Evolutionary conservation across 495 filamentous ascomycete genomes (phyloP).

Genomic region (Opeltia flavorubescens): DNA sequence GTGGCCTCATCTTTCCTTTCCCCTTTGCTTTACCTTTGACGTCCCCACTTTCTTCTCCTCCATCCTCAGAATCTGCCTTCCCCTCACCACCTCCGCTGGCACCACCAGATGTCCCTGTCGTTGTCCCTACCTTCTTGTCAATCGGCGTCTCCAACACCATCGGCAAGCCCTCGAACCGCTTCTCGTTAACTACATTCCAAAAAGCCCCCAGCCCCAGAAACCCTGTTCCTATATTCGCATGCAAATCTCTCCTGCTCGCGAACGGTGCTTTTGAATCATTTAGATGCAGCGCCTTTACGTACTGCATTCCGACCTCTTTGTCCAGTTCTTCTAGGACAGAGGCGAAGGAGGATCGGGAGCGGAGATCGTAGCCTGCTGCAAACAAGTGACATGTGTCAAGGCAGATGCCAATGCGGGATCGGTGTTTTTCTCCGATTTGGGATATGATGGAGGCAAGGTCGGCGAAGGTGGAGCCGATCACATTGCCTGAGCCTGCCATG

Average conservation of each 20-base stretch:
- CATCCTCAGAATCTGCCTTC: neutral
- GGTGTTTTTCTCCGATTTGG: constrained; percentile 65
- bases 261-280: constrained; percentile 91
- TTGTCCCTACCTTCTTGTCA: constrained; percentile 43
- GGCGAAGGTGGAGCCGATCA: constrained; percentile 72
- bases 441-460: constrained; percentile 76
- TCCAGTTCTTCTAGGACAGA: constrained; percentile 64
- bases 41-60: neutral
- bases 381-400: constrained; percentile 95
- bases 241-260: constrained; percentile 63
- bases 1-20: constrained; percentile 13
- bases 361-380: constrained; percentile 82
- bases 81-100: neutral
- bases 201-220: constrained; percentile 85
- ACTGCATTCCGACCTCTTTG: constrained; percentile 59
- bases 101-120: too few relatives aligned
- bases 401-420: constrained; percentile 82
- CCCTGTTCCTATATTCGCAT: constrained; percentile 88
- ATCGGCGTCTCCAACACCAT: constrained; percentile 95
- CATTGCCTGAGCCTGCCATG: constrained; percentile 82
- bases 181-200: constrained; percentile 78
- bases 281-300: constrained; percentile 74
- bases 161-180: constrained; percentile 59
- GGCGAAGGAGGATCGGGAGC: constrained; percentile 56
- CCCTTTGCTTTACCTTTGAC: constrained; percentile 5